Conservation (phyloP, 805 yeast species). For the Candida anglica region DNA sequence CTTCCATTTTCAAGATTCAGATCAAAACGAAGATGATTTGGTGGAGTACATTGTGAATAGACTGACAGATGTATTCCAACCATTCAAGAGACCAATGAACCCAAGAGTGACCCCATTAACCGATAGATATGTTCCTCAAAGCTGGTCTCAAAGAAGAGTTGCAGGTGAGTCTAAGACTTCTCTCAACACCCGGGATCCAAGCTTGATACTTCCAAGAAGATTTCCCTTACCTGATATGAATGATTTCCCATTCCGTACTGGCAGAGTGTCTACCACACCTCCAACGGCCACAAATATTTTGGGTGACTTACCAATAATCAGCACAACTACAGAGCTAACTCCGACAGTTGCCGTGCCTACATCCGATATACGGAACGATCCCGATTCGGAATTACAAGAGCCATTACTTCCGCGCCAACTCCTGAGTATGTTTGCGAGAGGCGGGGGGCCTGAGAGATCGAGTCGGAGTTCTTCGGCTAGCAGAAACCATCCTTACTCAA, state of each 20-base stretch:
- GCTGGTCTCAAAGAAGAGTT: conserved; percentile 31
- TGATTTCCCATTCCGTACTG: background rate
- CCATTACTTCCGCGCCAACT: conserved; percentile 1
- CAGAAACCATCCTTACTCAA: conserved; percentile 18
- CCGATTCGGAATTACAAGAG: background rate
- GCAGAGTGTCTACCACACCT: background rate
- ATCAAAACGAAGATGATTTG: conserved; percentile 12
- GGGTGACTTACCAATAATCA: too few relatives aligned
- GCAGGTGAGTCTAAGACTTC: conserved; percentile 9
- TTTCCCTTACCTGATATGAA: conserved; percentile 20
- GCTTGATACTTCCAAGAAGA: conserved; percentile 25
- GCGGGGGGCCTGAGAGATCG: conserved; percentile 18
- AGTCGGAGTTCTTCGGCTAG: conserved; percentile 10
- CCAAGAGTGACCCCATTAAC: conserved; percentile 36
- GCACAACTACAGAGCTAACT: too few relatives aligned
- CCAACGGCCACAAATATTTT: too few relatives aligned
- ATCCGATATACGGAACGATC: background rate
- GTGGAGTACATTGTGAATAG: conserved; percentile 20
- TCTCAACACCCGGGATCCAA: conserved; percentile 16
- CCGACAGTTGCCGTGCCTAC: background rate
- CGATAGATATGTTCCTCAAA: conserved; percentile 31
- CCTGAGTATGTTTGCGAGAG: conserved; percentile 3
- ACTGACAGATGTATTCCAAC: conserved; percentile 36
- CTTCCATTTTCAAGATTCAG: conserved; percentile 7
- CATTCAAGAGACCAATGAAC: conserved; percentile 31